phyloP scores from a whole-genome alignment of 805 yeast species.

The Starmerella ratchasimensis region DNA sequence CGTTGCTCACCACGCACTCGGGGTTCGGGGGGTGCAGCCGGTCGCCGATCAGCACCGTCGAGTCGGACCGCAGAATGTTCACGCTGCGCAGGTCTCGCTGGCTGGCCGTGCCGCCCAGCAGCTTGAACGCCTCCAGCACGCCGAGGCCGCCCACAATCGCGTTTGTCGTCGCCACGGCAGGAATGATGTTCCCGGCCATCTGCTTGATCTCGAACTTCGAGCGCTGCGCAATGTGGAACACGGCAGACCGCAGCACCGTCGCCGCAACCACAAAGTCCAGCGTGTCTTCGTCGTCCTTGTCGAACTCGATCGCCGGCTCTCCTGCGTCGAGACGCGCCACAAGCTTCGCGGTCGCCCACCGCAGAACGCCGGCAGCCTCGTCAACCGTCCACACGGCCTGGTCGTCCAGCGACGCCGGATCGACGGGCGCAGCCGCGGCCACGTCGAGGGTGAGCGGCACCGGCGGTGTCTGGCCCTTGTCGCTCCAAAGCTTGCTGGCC shows the following conservation, averaged over 20 bases:
- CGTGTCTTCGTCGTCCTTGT: slow-evolving; percentile 90
- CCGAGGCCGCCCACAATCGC: slow-evolving; percentile 89
- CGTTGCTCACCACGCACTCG: slow-evolving; percentile 44
- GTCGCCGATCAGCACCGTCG: slow-evolving; percentile 54
- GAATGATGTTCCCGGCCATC: slow-evolving; percentile 95
- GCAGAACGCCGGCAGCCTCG: slow-evolving; percentile 51
- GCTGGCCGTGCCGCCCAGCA: slow-evolving; percentile 25
- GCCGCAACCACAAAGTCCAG: slow-evolving; percentile 79
- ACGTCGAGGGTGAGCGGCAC: slow-evolving; percentile 36
- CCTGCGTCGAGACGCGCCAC: slow-evolving; percentile 36
- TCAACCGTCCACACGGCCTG: slow-evolving; percentile 43
- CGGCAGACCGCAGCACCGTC: slow-evolving; percentile 77
- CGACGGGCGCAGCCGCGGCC: slow-evolving; percentile 13
- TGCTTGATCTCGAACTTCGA: slow-evolving; percentile 69
- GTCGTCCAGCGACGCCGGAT: slow-evolving; percentile 28
- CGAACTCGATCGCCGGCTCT: slow-evolving; percentile 40
- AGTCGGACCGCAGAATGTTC: slow-evolving; percentile 42
- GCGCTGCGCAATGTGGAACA: slow-evolving; percentile 76
- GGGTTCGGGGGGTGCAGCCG: slow-evolving; percentile 48
- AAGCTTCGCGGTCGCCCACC: slow-evolving; percentile 35
- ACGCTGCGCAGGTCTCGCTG: slow-evolving; percentile 28
- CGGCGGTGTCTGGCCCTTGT: slow-evolving; percentile 65
- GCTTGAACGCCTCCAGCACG: slow-evolving; percentile 53
- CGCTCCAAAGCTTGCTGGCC: slow-evolving; percentile 48
- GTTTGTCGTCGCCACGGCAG: slow-evolving; percentile 96